Evolutionary conservation across 2,329 filamentous ascomycete species (phyloP), one percentile per base, ranked within the genome.

Genomic region (Pseudogymnoascus sp.): DNA sequence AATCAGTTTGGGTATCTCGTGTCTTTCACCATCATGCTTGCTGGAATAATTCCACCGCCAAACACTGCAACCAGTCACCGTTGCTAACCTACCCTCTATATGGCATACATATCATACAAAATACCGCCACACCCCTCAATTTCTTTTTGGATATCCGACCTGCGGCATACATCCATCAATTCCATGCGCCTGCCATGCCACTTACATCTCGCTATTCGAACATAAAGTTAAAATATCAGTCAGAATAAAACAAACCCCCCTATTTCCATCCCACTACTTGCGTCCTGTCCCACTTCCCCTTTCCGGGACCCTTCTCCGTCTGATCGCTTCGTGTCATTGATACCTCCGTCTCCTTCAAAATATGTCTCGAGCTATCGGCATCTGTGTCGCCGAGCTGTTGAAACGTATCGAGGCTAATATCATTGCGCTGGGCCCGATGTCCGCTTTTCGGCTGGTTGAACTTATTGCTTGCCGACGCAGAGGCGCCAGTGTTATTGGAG

Each of bases 361-460:
- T 75, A n/a, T 76, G 71, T 63, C 72, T 75, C 66, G 75, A 70
- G 59, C 73, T 75, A 44, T 74, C 72, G 4, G 66, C 68, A 63
- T 72, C 66, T 41, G 65, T 66, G 12, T 67, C 67, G 2, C 61
- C 63, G 7, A 68, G 39, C 48, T 69, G 51, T 2, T 63, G 63
- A 59, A 69, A 68, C 9, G 64, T 69, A 65, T 69, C 64, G 38
- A 69, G 7, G 13, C 60, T 63, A 29, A 69, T 63, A 58, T 65
- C 62, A 5, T 61, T 38, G 31, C 61, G 51, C 7, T 61, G 33
- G 9, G 6, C 29, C 39, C 61, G 38, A 15, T 58, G 59, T 33
- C 60, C 59, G 31, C 42, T 67, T 25, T 62, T 64, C 12, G 67
- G 41, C 38, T 65, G 59, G 7, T 67, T 67, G 44, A 64, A 63